A percentile compares a stretch with the other conserved stretches of the same genome.
These are phyloP conservation scores for Planoprotostelium fungivorum DNA, from an alignment of 78 protist genomes.

Conservation along the genomic window DNA sequence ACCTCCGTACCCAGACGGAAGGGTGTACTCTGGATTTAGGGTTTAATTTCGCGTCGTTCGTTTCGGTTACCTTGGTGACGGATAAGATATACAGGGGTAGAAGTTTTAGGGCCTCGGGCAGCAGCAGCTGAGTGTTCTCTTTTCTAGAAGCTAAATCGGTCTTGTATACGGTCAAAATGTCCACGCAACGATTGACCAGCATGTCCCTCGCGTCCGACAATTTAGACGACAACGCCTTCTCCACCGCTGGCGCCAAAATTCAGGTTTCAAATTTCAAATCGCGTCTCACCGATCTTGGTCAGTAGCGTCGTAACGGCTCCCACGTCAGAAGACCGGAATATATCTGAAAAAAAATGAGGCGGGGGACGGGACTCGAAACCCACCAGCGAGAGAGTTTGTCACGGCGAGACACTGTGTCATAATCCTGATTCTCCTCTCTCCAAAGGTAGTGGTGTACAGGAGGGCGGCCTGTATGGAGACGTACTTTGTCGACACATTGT, in stretches of 20 bases:
- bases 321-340: slow-evolving; percentile 39
- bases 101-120: slow-evolving; percentile 61
- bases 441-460: slow-evolving; percentile 63
- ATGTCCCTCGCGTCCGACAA: slow-evolving; percentile 62
- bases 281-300: slow-evolving; percentile 26
- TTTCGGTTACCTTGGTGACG: slow-evolving; percentile 24
- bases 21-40: background rate
- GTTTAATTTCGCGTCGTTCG: background rate
- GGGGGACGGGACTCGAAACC: too few species aligned
- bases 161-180: slow-evolving; percentile 41
- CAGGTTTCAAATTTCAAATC: background rate
- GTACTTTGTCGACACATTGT: slow-evolving; percentile 5
- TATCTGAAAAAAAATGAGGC: too few species aligned
- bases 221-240: slow-evolving; percentile 41
- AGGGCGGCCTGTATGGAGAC: slow-evolving; percentile 59
- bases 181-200: slow-evolving; percentile 41
- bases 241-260: slow-evolving; percentile 37
- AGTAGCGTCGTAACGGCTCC: slow-evolving; percentile 37
- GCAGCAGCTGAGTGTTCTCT: slow-evolving; percentile 15
- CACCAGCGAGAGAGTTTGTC: background rate
- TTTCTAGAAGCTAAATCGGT: background rate
- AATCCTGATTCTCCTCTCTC: slow-evolving; percentile 77
- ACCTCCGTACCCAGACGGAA: background rate
- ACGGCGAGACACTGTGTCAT: slow-evolving; percentile 50
- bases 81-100: slow-evolving; percentile 62